A percentile compares a stretch with the other conserved stretches of the same genome.
These are phyloP conservation scores for Boeremia lycopersici DNA, from an alignment of 2,329 filamentous ascomycete species.

Conservation along the genomic window DNA sequence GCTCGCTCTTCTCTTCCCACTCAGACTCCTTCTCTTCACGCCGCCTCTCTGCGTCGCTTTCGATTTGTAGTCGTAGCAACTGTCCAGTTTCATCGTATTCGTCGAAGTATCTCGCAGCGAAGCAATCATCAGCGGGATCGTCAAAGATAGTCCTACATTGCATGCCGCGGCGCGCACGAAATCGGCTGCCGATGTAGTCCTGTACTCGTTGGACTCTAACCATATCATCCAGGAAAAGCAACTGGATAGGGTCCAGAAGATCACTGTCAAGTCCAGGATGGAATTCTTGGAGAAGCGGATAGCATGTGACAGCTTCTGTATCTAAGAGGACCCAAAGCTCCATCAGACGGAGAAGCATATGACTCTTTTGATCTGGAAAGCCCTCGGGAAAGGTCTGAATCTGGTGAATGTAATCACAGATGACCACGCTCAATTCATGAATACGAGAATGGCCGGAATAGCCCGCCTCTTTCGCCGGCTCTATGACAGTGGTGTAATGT, in stretches of 20 bases:
- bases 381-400: constrained; percentile 45
- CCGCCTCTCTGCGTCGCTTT: constrained; percentile 33
- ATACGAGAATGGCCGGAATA: constrained; percentile 3
- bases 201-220: constrained; percentile 58
- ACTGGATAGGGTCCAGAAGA: constrained; percentile 61
- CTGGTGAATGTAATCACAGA: constrained; percentile 14
- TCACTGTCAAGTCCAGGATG: constrained; percentile 58
- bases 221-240: constrained; percentile 58
- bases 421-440: constrained; percentile 51
- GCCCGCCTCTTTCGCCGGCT: constrained; percentile 37
- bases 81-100: constrained; percentile 24
- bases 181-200: constrained; percentile 53
- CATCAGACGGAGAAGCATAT: constrained; percentile 60
- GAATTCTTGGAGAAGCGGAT: constrained; percentile 58
- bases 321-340: constrained; percentile 67
- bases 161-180: constrained; percentile 15
- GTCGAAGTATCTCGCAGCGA: constrained; percentile 57
- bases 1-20: constrained; percentile 39
- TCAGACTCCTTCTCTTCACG: constrained; percentile 49
- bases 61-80: constrained; percentile 47
- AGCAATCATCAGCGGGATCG: constrained; percentile 49
- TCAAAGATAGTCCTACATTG: constrained; percentile 55
- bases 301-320: constrained; percentile 48
- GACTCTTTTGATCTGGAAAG: constrained; percentile 58
- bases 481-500: not conserved